A percentile compares a stretch with the other conserved stretches of the same genome.
Evolutionary conservation across 768 basidiomycete genomes (phyloP).

Genomic region (Collybiopsis luxurians): DNA sequence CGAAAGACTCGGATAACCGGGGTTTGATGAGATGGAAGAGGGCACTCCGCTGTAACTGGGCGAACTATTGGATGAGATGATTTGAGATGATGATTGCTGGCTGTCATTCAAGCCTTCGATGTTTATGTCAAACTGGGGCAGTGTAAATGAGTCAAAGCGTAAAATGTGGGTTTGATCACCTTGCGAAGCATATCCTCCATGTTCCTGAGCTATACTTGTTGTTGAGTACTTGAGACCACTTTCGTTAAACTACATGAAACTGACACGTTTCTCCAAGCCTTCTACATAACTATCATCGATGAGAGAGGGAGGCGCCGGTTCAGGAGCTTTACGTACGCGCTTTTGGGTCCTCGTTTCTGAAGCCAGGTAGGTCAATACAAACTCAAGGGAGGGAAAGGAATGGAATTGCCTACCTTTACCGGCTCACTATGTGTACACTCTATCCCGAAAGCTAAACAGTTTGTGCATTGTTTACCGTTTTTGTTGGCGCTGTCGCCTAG

Average conservation of each 20-base stretch:
- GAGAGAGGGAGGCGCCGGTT: background rate
- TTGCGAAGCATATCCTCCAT: slow-evolving; percentile 42
- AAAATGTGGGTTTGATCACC: slow-evolving; percentile 18
- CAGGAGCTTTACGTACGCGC: background rate
- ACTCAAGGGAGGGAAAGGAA: background rate
- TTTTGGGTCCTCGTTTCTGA: slow-evolving; percentile 9
- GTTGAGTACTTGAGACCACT: background rate
- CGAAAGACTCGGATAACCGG: slow-evolving; percentile 6
- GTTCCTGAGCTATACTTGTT: slow-evolving; percentile 27
- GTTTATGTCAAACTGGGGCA: background rate
- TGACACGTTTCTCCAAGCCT: slow-evolving; percentile 30
- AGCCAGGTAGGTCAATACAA: background rate
- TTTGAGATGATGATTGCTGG: background rate
- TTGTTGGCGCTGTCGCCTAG: slow-evolving; percentile 61
- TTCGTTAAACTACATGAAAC: background rate
- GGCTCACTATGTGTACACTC: slow-evolving; percentile 57
- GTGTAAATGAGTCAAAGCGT: background rate
- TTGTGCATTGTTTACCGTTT: slow-evolving; percentile 53
- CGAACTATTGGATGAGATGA: background rate
- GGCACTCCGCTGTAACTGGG: slow-evolving; percentile 1
- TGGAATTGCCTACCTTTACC: slow-evolving; percentile 41
- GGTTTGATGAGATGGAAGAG: background rate
- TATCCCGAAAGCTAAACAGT: slow-evolving; percentile 45
- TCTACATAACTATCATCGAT: slow-evolving; percentile 31
- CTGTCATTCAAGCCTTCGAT: background rate